These are phyloP conservation scores for Fagopyrum tataricum DNA, from an alignment of 148 eudicot species.

Conservation along the genomic window DNA sequence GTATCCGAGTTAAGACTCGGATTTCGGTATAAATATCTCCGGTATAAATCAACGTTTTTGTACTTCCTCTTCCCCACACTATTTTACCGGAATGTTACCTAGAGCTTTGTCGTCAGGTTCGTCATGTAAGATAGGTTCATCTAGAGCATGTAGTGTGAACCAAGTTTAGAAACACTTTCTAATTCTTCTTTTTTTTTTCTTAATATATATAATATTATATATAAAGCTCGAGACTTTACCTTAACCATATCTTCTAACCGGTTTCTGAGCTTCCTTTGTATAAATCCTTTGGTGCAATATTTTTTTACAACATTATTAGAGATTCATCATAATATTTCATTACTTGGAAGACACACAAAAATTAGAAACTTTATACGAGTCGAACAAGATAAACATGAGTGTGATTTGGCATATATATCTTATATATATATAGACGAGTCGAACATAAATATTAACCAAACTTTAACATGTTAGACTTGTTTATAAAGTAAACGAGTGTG, in stretches of 20 bases:
- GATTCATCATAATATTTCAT: neutral
- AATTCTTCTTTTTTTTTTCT: too few relatives aligned
- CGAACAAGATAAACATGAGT: neutral
- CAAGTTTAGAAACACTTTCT: neutral
- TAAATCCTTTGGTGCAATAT: neutral
- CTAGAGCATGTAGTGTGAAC: neutral
- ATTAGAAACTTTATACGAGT: neutral
- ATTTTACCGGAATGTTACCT: neutral
- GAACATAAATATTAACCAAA: too few relatives aligned
- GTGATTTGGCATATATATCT: slow-evolving; percentile 89
- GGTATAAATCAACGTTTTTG: too few relatives aligned
- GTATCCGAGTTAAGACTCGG: too few relatives aligned
- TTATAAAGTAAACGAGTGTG: too few relatives aligned
- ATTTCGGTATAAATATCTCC: too few relatives aligned
- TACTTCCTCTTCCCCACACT: too few relatives aligned
- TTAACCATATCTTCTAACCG: neutral
- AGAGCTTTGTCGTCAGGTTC: neutral
- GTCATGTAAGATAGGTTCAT: neutral
- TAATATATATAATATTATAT: too few relatives aligned
- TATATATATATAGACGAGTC: slow-evolving; percentile 82
- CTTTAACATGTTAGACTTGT: too few relatives aligned
- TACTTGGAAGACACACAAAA: neutral
- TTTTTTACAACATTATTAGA: neutral
- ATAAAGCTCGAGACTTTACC: too few relatives aligned
- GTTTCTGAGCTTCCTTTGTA: neutral